Conservation (phyloP, 2,329 filamentous ascomycete species). For the Phyllosticta paracitricarpa region DNA sequence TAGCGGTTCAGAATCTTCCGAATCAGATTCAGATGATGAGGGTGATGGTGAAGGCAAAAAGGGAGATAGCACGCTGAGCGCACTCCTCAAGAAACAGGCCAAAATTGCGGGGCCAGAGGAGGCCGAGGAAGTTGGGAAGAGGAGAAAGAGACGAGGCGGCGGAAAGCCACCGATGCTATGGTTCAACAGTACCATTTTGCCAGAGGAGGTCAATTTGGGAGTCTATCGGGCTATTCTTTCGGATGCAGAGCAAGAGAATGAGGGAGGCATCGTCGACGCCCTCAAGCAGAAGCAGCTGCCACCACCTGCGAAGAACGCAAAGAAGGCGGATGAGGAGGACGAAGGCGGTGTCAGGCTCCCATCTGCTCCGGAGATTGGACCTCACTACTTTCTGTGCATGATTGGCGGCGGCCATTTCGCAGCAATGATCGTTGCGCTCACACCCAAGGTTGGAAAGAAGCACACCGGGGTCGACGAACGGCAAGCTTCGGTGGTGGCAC, state of each 20-base stretch:
- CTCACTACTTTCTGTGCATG: conserved; percentile 95
- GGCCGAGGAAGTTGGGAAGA: conserved; percentile 35
- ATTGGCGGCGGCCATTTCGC: conserved; percentile 97
- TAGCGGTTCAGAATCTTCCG: conserved; percentile 71
- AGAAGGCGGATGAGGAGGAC: conserved; percentile 30
- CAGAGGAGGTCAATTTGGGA: conserved; percentile 70
- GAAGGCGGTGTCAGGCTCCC: conserved; percentile 50
- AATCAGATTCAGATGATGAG: conserved; percentile 66
- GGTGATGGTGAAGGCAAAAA: conserved; percentile 44
- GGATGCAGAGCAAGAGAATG: conserved; percentile 56
- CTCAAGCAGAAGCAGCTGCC: conserved; percentile 69
- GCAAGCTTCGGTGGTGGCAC: conserved; percentile 78
- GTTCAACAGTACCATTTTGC: conserved; percentile 69
- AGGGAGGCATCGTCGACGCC: conserved; percentile 51
- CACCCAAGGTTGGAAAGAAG: conserved; percentile 66
- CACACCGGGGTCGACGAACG: conserved; percentile 63
- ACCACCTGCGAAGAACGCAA: conserved; percentile 41
- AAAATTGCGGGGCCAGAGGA: conserved; percentile 52
- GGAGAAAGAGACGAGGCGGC: conserved; percentile 42
- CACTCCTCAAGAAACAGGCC: conserved; percentile 74
- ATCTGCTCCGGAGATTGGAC: conserved; percentile 52
- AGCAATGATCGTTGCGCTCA: conserved; percentile 85
- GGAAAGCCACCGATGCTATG: conserved; percentile 72
- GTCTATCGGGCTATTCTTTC: conserved; percentile 78
- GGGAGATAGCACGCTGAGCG: conserved; percentile 60